These are phyloP conservation scores for Periconia sp. DNA, from an alignment of 2,329 filamentous ascomycete genomes.

Conservation along the genomic window DNA sequence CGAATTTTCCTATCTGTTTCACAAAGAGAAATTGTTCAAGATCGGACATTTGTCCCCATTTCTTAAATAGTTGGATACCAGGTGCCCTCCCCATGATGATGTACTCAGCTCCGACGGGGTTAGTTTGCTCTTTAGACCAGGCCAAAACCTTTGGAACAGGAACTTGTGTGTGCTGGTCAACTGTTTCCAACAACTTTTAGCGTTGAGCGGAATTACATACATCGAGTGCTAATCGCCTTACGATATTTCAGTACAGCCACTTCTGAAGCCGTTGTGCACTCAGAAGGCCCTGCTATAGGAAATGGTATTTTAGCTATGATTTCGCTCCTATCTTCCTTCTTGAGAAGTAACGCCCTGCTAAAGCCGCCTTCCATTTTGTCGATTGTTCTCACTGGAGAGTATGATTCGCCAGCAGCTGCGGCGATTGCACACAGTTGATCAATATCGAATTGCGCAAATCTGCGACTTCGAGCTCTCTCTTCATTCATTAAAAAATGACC, in stretches of 20 bases:
- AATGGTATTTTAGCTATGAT: conserved; percentile 25
- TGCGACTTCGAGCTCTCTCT: too few relatives aligned
- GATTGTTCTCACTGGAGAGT: conserved; percentile 1
- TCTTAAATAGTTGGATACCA: conserved; percentile 27
- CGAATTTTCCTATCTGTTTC: conserved; percentile 24
- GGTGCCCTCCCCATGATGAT: conserved; percentile 40
- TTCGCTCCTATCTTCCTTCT: neutral
- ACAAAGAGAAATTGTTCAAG: conserved; percentile 26
- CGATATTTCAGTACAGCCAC: conserved; percentile 38
- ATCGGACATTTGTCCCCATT: conserved; percentile 33
- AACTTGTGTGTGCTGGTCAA: conserved; percentile 17
- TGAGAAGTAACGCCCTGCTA: too few relatives aligned
- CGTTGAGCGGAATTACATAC: neutral
- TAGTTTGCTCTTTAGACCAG: conserved; percentile 27
- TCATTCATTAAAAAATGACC: too few relatives aligned
- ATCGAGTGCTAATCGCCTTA: conserved; percentile 9
- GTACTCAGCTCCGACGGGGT: conserved; percentile 38
- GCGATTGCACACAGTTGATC: neutral
- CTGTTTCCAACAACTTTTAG: conserved; percentile 5
- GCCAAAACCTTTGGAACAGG: conserved; percentile 31
- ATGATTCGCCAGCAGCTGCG: neutral
- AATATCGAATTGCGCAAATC: too few relatives aligned
- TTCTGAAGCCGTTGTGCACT: conserved; percentile 39
- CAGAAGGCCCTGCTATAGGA: conserved; percentile 30
- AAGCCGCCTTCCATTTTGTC: conserved; percentile 13